These are phyloP conservation scores for Plantago ovata DNA, from an alignment of 257 asterid genomes.

Conservation along the genomic window DNA sequence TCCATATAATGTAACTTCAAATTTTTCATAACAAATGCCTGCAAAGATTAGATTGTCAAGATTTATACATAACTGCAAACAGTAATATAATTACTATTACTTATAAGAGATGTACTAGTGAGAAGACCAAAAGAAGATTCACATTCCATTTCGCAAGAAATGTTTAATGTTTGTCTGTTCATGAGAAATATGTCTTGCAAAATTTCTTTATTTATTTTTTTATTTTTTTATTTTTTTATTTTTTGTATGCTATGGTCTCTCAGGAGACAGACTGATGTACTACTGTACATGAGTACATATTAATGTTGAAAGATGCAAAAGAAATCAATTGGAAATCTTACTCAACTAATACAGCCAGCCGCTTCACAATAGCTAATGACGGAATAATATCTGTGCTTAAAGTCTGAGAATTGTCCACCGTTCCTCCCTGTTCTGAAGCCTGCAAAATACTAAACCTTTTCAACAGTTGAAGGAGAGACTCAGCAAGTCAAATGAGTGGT, in stretches of 20 bases:
- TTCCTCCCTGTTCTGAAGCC: conserved; percentile 48
- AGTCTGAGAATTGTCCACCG: conserved; percentile 42
- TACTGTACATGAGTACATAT: too few relatives aligned
- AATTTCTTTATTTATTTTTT: too few relatives aligned
- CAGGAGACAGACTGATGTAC: too few relatives aligned
- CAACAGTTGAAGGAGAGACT: conserved; percentile 20
- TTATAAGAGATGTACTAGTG: too few relatives aligned
- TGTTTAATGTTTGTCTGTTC: too few relatives aligned
- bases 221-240: too few relatives aligned
- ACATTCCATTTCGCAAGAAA: too few relatives aligned
- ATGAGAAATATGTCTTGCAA: too few relatives aligned
- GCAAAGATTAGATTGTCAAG: conserved; percentile 4
- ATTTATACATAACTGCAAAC: conserved; percentile 10
- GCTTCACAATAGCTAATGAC: conserved; percentile 63
- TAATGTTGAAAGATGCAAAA: conserved; percentile 16
- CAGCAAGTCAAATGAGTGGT: conserved; percentile 21
- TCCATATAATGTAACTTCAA: conserved; percentile 11
- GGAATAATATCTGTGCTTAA: conserved; percentile 57
- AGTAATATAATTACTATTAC: conserved; percentile 13
- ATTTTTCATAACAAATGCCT: conserved; percentile 10
- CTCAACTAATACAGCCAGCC: conserved; percentile 88
- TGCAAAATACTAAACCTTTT: conserved; percentile 33
- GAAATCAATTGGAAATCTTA: conserved; percentile 37
- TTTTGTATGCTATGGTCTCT: too few relatives aligned
- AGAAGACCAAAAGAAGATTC: too few relatives aligned